A percentile compares a stretch with the other conserved stretches of the same genome.
These are phyloP conservation scores for Phoma herbarum DNA, from an alignment of 2,329 filamentous ascomycete species.

Conservation along the genomic window DNA sequence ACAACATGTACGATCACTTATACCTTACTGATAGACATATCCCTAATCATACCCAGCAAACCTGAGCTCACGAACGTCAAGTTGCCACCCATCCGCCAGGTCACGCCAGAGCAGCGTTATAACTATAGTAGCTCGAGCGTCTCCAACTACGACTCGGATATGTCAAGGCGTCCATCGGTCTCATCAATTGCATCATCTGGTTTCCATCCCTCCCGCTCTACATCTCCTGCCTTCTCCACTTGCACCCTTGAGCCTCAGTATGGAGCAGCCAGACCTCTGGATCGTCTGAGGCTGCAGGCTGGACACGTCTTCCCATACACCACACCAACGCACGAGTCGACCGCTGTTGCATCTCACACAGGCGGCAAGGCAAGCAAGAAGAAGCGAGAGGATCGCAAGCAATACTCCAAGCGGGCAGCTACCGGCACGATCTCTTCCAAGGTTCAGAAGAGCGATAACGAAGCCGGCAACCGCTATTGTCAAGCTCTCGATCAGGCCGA, in stretches of 20 bases:
- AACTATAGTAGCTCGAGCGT: conserved; percentile 13
- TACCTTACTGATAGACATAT: background rate
- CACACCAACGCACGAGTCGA: conserved; percentile 1
- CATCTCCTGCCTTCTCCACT: conserved; percentile 17
- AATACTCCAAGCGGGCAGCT: conserved; percentile 10
- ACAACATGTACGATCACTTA: conserved; percentile 11
- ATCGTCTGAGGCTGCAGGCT: conserved; percentile 15
- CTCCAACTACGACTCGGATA: conserved; percentile 16
- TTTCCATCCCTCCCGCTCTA: conserved; percentile 20
- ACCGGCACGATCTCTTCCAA: conserved; percentile 7
- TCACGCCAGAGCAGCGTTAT: conserved; percentile 14
- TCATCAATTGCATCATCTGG: conserved; percentile 19
- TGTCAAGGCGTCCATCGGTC: conserved; percentile 20
- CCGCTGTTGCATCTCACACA: conserved; percentile 5
- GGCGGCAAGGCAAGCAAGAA: conserved; percentile 22
- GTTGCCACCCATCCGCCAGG: conserved; percentile 17
- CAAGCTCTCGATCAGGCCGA: conserved; percentile 16
- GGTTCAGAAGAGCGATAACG: conserved; percentile 21
- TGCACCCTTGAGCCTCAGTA: conserved; percentile 13
- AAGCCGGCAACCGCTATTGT: conserved; percentile 20
- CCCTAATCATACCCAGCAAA: conserved; percentile 8
- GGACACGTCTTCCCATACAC: conserved; percentile 16
- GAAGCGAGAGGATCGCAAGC: conserved; percentile 23
- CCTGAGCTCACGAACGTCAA: conserved; percentile 20
- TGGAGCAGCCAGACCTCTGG: conserved; percentile 3